A percentile compares a stretch with the other conserved stretches of the same genome.
Evolutionary conservation across 805 yeast genomes (phyloP).

Genomic region (Hanseniaspora thailandica): DNA sequence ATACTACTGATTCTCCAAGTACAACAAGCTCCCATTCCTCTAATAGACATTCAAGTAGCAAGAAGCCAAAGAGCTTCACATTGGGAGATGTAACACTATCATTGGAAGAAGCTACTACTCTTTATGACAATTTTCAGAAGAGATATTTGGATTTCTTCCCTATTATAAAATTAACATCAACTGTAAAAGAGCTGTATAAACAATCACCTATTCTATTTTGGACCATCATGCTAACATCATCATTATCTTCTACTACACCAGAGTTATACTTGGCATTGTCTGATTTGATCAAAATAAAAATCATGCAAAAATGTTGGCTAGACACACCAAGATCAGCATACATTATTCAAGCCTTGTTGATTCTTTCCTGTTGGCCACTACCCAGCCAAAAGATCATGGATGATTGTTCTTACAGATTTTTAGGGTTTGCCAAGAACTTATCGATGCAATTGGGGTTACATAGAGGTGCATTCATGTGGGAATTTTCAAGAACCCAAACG

Average conservation of each 20-base stretch:
- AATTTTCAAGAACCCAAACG: constrained; percentile 81
- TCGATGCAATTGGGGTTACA: constrained; percentile 83
- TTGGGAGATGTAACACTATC: constrained; percentile 67
- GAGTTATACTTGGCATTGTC: constrained; percentile 63
- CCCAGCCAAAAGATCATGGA: constrained; percentile 88
- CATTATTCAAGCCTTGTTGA: constrained; percentile 76
- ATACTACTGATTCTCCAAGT: constrained; percentile 16
- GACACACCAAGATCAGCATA: constrained; percentile 89
- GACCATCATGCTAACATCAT: constrained; percentile 81
- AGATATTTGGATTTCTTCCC: constrained; percentile 70
- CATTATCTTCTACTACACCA: constrained; percentile 79
- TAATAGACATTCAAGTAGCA: background rate
- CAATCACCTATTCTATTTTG: constrained; percentile 80
- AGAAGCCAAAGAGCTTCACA: constrained; percentile 45
- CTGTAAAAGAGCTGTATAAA: constrained; percentile 48
- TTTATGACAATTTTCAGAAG: constrained; percentile 57
- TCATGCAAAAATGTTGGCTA: constrained; percentile 87
- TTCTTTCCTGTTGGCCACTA: constrained; percentile 82
- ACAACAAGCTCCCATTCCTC: constrained; percentile 4
- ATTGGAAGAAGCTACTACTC: constrained; percentile 52
- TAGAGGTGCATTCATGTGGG: constrained; percentile 81
- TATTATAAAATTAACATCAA: constrained; percentile 53
- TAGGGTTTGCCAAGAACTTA: constrained; percentile 73
- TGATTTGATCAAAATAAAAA: constrained; percentile 68
- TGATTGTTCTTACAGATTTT: constrained; percentile 80